Percentiles rank a stretch among this genome's conserved stretches.
These are phyloP conservation scores for Trametes cubensis DNA, from an alignment of 768 basidiomycete species.

Conservation along the genomic window DNA sequence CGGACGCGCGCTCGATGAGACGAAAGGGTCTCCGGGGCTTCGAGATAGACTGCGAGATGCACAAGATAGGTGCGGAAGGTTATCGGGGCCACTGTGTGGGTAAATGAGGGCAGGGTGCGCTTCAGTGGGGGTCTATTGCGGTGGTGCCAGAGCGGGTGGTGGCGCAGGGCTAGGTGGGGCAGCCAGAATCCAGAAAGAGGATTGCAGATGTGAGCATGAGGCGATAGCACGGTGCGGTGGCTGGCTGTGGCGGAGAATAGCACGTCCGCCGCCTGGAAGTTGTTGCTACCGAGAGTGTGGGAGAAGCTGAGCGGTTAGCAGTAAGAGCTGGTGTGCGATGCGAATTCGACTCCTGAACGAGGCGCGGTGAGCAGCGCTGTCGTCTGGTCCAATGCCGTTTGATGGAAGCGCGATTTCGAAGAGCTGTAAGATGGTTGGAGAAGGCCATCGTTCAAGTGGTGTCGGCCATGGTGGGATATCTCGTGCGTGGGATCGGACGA, in stretches of 20 bases:
- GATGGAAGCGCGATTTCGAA: background rate
- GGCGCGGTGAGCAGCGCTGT: constrained; percentile 4
- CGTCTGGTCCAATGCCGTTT: background rate
- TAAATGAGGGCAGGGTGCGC: constrained; percentile 1
- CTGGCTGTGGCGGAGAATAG: constrained; percentile 7
- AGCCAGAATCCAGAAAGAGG: background rate
- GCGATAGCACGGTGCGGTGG: constrained; percentile 1
- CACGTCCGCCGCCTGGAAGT: background rate
- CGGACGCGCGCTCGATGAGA: background rate
- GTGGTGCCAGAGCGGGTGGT: background rate
- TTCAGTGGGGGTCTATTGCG: background rate
- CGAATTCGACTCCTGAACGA: constrained; percentile 3
- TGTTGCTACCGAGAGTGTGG: constrained; percentile 5
- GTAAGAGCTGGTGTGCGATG: background rate
- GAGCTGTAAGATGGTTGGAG: background rate
- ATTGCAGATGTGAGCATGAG: background rate
- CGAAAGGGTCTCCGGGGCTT: background rate
- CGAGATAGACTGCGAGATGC: constrained; percentile 25
- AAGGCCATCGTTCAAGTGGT: constrained; percentile 5
- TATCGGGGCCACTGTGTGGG: constrained; percentile 18
- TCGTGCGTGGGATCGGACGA: background rate
- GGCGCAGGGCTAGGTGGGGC: background rate
- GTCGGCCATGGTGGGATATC: background rate
- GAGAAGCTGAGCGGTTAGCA: background rate
- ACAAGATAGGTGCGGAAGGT: constrained; percentile 20